A percentile compares a stretch with the other conserved stretches of the same genome.
These are phyloP conservation scores for Ogataea zsoltii DNA, from an alignment of 805 yeast species.

Conservation along the genomic window DNA sequence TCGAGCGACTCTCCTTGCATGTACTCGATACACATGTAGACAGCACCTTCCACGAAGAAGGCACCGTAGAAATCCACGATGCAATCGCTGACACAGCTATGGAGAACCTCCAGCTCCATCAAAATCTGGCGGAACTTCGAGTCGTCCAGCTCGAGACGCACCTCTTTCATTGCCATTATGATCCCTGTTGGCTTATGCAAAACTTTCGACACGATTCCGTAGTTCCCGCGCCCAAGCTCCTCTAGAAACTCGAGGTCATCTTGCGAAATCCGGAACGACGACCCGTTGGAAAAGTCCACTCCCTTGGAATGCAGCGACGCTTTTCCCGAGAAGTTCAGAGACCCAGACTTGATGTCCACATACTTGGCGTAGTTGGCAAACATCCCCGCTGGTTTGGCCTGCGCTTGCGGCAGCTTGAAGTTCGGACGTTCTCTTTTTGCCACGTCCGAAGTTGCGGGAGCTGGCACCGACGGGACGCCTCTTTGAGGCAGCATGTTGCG, in stretches of 20 bases:
- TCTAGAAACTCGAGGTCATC: conserved; percentile 82
- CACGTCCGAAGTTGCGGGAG: conserved; percentile 6
- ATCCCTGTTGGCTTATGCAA: conserved; percentile 90
- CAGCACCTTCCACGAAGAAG: conserved; percentile 95
- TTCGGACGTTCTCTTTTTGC: conserved; percentile 11
- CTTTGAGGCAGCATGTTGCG: conserved; percentile 27
- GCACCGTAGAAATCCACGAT: conserved; percentile 98
- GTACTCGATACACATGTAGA: conserved; percentile 95
- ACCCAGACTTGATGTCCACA: conserved; percentile 89
- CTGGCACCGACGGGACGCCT: conserved; percentile 27
- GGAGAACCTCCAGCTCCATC: conserved; percentile 94
- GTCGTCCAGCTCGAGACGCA: conserved; percentile 88
- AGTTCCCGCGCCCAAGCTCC: conserved; percentile 93
- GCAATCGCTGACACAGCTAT: conserved; percentile 84
- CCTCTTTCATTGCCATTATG: conserved; percentile 97
- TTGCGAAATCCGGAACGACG: conserved; percentile 80
- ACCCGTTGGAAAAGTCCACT: conserved; percentile 85
- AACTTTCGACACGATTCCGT: conserved; percentile 93
- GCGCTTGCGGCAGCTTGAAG: conserved; percentile 27
- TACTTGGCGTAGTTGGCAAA: conserved; percentile 86
- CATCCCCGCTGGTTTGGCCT: conserved; percentile 50
- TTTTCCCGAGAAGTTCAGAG: conserved; percentile 89
- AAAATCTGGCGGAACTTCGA: conserved; percentile 90
- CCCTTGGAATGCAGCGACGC: conserved; percentile 91
- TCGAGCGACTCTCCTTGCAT: conserved; percentile 97